phyloP scores from a whole-genome alignment of 108 stramenopile genomes.

The Stephanodiscus triporus region DNA sequence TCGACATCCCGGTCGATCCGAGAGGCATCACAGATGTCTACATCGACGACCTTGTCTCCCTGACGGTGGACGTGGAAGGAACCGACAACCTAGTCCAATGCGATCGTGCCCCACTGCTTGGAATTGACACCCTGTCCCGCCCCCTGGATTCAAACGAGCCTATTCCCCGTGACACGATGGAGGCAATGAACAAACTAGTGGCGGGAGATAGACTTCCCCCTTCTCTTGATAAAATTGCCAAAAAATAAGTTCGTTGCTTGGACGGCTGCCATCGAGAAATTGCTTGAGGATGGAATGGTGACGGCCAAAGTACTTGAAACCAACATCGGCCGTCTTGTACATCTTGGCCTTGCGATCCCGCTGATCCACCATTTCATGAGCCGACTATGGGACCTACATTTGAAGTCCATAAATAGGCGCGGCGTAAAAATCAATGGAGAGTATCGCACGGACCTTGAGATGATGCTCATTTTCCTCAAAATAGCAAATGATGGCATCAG shows the following conservation, averaged over 20 bases:
- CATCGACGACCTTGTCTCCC: constrained; percentile 10
- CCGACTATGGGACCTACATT: too few relatives aligned
- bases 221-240: not conserved
- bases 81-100: not conserved
- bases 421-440: too few relatives aligned
- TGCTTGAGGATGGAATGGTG: not conserved
- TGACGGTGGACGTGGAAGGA: constrained; percentile 1
- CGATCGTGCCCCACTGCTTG: not conserved
- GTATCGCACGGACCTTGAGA: too few relatives aligned
- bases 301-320: not conserved
- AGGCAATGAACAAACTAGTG: constrained; percentile 4
- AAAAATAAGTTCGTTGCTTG: constrained; percentile 25
- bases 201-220: constrained; percentile 9
- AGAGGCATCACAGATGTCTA: constrained; percentile 5
- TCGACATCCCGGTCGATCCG: constrained; percentile 1
- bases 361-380: too few relatives aligned
- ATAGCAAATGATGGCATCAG: too few relatives aligned
- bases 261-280: not conserved
- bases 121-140: not conserved
- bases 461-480: too few relatives aligned
- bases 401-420: too few relatives aligned
- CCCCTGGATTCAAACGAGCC: constrained; percentile 10
- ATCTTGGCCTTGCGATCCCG: too few relatives aligned
- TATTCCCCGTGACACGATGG: constrained; percentile 19
- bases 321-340: too few relatives aligned